Conservation (phyloP, 192 early-diverging fungal species). For the Entrophospora sp. region DNA sequence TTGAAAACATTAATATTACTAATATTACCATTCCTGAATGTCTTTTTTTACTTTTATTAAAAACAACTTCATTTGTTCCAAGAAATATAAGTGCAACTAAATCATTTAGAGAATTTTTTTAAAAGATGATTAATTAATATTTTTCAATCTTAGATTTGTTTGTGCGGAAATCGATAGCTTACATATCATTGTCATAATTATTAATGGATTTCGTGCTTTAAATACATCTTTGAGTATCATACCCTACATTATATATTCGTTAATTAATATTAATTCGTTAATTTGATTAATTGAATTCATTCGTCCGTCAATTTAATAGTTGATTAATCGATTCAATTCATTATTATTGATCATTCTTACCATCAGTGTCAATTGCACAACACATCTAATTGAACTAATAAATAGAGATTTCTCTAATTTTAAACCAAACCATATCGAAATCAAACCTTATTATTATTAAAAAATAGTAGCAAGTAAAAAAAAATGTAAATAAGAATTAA, state of each 20-base stretch:
- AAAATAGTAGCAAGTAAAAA: no score
- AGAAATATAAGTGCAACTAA: constrained; percentile 49
- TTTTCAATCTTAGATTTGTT: neutral
- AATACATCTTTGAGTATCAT: constrained; percentile 62
- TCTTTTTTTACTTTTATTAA: constrained; percentile 58
- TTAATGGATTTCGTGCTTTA: constrained; percentile 43
- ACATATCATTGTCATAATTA: constrained; percentile 54
- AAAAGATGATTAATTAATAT: neutral
- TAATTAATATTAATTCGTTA: neutral
- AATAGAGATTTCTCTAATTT: constrained; percentile 57
- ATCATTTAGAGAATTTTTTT: neutral
- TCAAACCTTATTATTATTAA: no score
- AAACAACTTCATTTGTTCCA: constrained; percentile 59
- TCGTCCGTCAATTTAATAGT: neutral
- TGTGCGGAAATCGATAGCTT: neutral
- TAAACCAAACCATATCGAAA: constrained; percentile 58
- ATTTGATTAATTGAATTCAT: neutral
- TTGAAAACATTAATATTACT: constrained; percentile 27
- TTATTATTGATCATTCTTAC: constrained; percentile 26
- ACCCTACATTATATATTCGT: constrained; percentile 31
- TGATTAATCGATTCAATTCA: neutral
- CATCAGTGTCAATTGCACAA: constrained; percentile 71
- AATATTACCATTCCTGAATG: constrained; percentile 65
- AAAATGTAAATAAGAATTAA: no score
- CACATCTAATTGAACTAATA: constrained; percentile 59